Conservation (phyloP, 768 basidiomycete species). For the Boletus tomentosulus region DNA sequence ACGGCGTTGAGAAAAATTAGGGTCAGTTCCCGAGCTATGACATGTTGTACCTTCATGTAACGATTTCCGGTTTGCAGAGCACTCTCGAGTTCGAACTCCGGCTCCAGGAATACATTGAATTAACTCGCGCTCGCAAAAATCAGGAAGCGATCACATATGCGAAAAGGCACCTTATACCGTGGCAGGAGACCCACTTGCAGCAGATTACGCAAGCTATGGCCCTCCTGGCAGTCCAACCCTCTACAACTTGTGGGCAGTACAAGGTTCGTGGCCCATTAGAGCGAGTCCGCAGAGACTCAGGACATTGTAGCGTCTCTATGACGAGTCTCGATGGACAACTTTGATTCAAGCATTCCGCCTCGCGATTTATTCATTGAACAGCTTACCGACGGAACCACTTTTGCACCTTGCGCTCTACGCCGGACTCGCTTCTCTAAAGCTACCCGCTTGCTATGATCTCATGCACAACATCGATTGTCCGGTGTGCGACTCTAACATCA, state of each 20-base stretch:
- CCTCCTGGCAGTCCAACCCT: slow-evolving; percentile 69
- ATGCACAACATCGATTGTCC: slow-evolving; percentile 86
- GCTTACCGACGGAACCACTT: slow-evolving; percentile 81
- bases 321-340: slow-evolving; percentile 67
- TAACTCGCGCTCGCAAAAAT: slow-evolving; percentile 62
- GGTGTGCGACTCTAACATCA: slow-evolving; percentile 76
- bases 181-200: slow-evolving; percentile 75
- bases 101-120: slow-evolving; percentile 94
- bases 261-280: slow-evolving; percentile 46
- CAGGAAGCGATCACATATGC: slow-evolving; percentile 81
- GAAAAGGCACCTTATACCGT: slow-evolving; percentile 72
- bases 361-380: slow-evolving; percentile 84
- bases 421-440: slow-evolving; percentile 85
- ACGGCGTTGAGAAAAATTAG: slow-evolving; percentile 87
- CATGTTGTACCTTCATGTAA: slow-evolving; percentile 7
- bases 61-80: slow-evolving; percentile 50
- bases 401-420: slow-evolving; percentile 87
- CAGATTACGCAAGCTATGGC: slow-evolving; percentile 78
- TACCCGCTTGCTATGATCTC: slow-evolving; percentile 74
- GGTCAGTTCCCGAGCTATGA: slow-evolving; percentile 37
- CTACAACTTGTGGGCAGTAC: slow-evolving; percentile 74
- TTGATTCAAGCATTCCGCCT: slow-evolving; percentile 78
- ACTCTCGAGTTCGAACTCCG: slow-evolving; percentile 95
- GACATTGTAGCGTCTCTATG: slow-evolving; percentile 69
- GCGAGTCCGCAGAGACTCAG: slow-evolving; percentile 10